A percentile compares a stretch with the other conserved stretches of the same genome.
phyloP scores from a whole-genome alignment of 768 basidiomycete species.

The Mycena metata region DNA sequence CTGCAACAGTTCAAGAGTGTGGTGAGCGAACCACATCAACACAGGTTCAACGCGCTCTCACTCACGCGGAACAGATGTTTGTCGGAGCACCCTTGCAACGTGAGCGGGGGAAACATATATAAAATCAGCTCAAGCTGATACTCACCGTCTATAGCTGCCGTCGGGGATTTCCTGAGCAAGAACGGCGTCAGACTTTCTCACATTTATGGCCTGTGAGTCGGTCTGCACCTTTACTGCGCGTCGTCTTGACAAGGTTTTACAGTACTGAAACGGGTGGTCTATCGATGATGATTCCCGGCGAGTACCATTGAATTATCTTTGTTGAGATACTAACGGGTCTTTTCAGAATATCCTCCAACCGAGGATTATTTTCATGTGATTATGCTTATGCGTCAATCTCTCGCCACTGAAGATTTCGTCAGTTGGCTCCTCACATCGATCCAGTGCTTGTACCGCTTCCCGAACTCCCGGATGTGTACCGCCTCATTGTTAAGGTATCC shows the following conservation, averaged over 20 bases:
- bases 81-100: constrained; percentile 19
- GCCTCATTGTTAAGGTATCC: constrained; percentile 24
- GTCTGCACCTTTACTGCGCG: too few relatives aligned
- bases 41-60: not conserved
- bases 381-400: not conserved
- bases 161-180: constrained; percentile 6
- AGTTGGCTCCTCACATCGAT: constrained; percentile 36
- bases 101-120: too few relatives aligned
- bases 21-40: not conserved
- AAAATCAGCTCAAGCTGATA: too few relatives aligned
- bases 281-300: constrained; percentile 29
- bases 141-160: not conserved
- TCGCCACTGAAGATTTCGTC: not conserved
- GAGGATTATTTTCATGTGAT: constrained; percentile 33
- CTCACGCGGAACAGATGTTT: not conserved
- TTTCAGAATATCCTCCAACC: constrained; percentile 15
- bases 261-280: constrained; percentile 19
- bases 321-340: not conserved
- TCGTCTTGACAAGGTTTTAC: not conserved
- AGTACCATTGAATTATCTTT: not conserved
- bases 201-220: constrained; percentile 21
- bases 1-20: constrained; percentile 15
- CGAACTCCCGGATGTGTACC: constrained; percentile 28
- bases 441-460: constrained; percentile 30
- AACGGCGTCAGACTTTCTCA: constrained; percentile 19